phyloP scores from a whole-genome alignment of 345 rosid species.

The Sapria himalayana region DNA sequence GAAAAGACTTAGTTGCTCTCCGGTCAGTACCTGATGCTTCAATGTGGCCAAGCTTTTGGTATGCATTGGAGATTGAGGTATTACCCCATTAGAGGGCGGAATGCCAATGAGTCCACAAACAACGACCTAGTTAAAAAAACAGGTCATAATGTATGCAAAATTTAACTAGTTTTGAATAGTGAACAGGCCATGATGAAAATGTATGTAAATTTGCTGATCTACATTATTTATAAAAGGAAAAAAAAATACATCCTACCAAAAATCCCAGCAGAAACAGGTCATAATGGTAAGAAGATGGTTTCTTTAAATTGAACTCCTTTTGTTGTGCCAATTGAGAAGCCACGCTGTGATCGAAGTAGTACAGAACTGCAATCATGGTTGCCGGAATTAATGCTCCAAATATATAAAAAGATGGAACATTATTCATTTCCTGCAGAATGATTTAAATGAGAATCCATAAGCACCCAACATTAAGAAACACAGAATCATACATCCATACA shows the following conservation, averaged over 20 bases:
- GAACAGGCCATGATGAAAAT: not conserved
- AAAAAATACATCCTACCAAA: slow-evolving; percentile 27
- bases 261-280: slow-evolving; percentile 81
- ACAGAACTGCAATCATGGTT: slow-evolving; percentile 81
- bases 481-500: too few species aligned
- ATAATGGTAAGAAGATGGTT: slow-evolving; percentile 70
- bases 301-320: slow-evolving; percentile 73
- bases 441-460: too few species aligned
- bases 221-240: not conserved
- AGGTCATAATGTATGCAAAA: slow-evolving; percentile 3
- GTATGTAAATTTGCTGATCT: not conserved
- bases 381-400: slow-evolving; percentile 83
- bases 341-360: slow-evolving; percentile 86
- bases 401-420: slow-evolving; percentile 64
- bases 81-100: slow-evolving; percentile 94
- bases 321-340: slow-evolving; percentile 94
- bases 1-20: not conserved
- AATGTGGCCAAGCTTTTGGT: slow-evolving; percentile 86
- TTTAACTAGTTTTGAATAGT: too few species aligned
- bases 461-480: too few species aligned
- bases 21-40: slow-evolving; percentile 54
- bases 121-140: too few species aligned
- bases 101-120: slow-evolving; percentile 85
- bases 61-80: slow-evolving; percentile 98
- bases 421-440: slow-evolving; percentile 78